Evolutionary conservation across 2,329 filamentous ascomycete species (phyloP), one percentile per base, ranked within the genome.

Genomic region (Talaromyces sp.): DNA sequence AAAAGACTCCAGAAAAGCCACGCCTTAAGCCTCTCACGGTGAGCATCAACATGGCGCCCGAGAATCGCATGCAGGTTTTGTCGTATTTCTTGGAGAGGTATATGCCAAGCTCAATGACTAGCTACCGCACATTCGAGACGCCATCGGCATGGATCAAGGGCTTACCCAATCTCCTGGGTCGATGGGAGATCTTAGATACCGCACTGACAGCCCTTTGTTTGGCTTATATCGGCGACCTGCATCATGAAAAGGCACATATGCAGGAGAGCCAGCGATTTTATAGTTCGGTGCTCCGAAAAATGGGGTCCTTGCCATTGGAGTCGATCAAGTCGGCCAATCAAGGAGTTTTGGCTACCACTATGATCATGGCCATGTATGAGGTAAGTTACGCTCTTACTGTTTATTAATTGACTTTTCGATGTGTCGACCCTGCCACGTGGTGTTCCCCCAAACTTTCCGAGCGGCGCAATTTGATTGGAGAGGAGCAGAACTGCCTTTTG

Each of bases 361-460:
- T 61, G 59, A 61, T 31, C 5, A 61, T 61, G 59, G 59, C 59
- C 29, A 58, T 61, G 59, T 61, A 61, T 55, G 59, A 61, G 59
- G 59, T 61, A 51, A 12, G 46, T 52, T 52, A 21, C 11, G 14
- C 26, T n/a, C 14, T 51, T 29, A 14, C 27, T 27, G 1, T 52
- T 52, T 27, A 17, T 17, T 29, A 27, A 9, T 29, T 0, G 48
- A 52, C 14, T 27, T 52, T 52, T 24, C 17, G 24, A 29, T n/a
- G 11, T 17, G 17, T 29, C 1, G 6, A n/a, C 19, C 17, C 48
- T 26, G 12, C 48, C 48, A 52, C 48, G 48, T 46, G 43, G 43
- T 38, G 43, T 6, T 3, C 21, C 11, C 11, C 24, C 26, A 27
- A 27, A n/a, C 7, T 52, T 52, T 52, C 48, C 48, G 48, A 52